Percentiles rank a stretch among this genome's conserved stretches.
These are phyloP conservation scores for Claviceps sp. DNA, from an alignment of 2,329 filamentous ascomycete genomes.

Conservation along the genomic window DNA sequence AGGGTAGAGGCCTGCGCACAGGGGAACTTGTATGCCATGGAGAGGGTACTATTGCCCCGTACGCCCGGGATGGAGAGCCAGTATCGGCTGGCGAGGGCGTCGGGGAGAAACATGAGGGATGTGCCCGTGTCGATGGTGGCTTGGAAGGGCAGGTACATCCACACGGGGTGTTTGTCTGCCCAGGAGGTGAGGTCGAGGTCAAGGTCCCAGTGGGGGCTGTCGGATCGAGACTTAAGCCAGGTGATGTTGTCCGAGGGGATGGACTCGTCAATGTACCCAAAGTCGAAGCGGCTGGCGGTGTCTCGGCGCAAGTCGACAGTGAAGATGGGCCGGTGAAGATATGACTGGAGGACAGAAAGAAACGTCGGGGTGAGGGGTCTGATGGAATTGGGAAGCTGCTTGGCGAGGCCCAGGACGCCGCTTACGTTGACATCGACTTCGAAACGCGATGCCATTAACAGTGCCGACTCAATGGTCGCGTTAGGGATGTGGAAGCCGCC, in stretches of 20 bases:
- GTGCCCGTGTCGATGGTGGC: slow-evolving; percentile 59
- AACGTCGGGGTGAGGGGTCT: slow-evolving; percentile 29
- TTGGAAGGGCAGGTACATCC: slow-evolving; percentile 32
- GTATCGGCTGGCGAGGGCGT: slow-evolving; percentile 43
- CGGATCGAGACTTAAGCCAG: slow-evolving; percentile 24
- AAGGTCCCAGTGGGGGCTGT: slow-evolving; percentile 26
- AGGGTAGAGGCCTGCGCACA: slow-evolving; percentile 39
- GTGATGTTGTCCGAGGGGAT: slow-evolving; percentile 27
- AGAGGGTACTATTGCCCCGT: slow-evolving; percentile 30
- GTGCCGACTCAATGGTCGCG: slow-evolving; percentile 36
- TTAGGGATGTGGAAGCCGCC: slow-evolving; percentile 29
- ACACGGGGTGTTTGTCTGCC: slow-evolving; percentile 32
- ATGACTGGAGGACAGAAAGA: slow-evolving; percentile 28
- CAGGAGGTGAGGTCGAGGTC: slow-evolving; percentile 35
- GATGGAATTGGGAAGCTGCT: slow-evolving; percentile 30
- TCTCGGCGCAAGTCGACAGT: slow-evolving; percentile 36
- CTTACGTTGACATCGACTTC: slow-evolving; percentile 29
- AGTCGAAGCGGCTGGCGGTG: slow-evolving; percentile 35
- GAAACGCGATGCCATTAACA: slow-evolving; percentile 27
- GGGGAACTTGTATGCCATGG: slow-evolving; percentile 42
- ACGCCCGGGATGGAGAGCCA: slow-evolving; percentile 40
- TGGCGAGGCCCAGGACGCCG: slow-evolving; percentile 40
- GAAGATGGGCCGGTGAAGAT: slow-evolving; percentile 30
- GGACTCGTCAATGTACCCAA: slow-evolving; percentile 32
- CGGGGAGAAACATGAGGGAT: slow-evolving; percentile 48